Conservation (phyloP, 352 stramenopile species). For the Phytophthora agathidicida region DNA sequence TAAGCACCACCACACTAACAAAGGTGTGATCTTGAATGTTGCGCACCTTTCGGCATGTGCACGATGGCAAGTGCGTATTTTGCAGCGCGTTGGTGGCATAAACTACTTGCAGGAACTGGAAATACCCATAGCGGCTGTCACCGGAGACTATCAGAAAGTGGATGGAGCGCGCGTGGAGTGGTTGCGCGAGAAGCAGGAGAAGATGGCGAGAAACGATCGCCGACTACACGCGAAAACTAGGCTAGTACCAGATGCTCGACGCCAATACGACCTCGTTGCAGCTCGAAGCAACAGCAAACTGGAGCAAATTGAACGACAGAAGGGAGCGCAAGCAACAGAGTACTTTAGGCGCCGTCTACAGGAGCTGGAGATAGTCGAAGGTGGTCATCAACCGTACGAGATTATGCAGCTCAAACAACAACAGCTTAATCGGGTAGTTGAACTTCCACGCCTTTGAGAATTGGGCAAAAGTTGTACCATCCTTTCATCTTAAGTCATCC, state of each 20-base stretch:
- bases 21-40: not conserved
- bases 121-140: slow-evolving; percentile 21
- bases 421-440: slow-evolving; percentile 22
- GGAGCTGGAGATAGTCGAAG: slow-evolving; percentile 4
- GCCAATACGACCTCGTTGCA: slow-evolving; percentile 53
- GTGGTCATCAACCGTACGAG: slow-evolving; percentile 16
- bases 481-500: slow-evolving; percentile 11
- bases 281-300: slow-evolving; percentile 57
- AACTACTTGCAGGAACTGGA: slow-evolving; percentile 34
- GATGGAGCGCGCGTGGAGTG: slow-evolving; percentile 46
- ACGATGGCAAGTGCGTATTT: slow-evolving; percentile 61
- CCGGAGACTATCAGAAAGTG: slow-evolving; percentile 23
- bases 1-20: not conserved
- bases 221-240: slow-evolving; percentile 29
- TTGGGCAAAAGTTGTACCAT: too few species aligned
- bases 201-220: slow-evolving; percentile 31
- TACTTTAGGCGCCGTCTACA: slow-evolving; percentile 57
- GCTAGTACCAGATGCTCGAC: slow-evolving; percentile 43
- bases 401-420: slow-evolving; percentile 27
- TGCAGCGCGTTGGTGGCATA: slow-evolving; percentile 33
- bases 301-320: slow-evolving; percentile 56
- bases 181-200: slow-evolving; percentile 45
- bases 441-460: slow-evolving; percentile 18
- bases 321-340: slow-evolving; percentile 42
- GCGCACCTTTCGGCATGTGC: slow-evolving; percentile 16